Evolutionary conservation across 2,329 filamentous ascomycete genomes (phyloP).

Genomic region (Coniochaeta prunicola): DNA sequence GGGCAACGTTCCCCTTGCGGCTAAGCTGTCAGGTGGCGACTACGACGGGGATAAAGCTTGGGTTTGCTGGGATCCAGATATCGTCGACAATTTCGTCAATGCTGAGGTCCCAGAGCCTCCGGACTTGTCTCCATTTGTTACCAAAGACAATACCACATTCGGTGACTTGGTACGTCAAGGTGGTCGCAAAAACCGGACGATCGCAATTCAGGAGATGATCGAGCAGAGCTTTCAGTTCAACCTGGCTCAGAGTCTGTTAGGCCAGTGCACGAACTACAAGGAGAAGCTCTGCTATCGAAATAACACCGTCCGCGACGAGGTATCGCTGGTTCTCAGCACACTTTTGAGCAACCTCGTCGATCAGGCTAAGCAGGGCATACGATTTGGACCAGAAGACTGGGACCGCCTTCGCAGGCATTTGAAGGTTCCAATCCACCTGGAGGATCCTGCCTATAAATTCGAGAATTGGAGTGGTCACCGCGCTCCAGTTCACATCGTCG

Average conservation of each 20-base stretch:
- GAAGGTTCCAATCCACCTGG: constrained; percentile 10
- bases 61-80: constrained; percentile 63
- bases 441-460: constrained; percentile 37
- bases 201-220: constrained; percentile 39
- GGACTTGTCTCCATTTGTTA: constrained; percentile 42
- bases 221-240: constrained; percentile 49
- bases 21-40: constrained; percentile 69
- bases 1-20: constrained; percentile 56
- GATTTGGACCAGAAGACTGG: constrained; percentile 38
- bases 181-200: neutral
- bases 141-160: constrained; percentile 39
- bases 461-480: constrained; percentile 19
- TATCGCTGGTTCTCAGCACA: constrained; percentile 41
- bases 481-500: constrained; percentile 45
- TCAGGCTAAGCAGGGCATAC: constrained; percentile 45
- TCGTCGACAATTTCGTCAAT: constrained; percentile 63
- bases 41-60: constrained; percentile 77
- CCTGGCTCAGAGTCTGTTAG: constrained; percentile 49
- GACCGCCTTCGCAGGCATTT: constrained; percentile 23
- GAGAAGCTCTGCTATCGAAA: constrained; percentile 55
- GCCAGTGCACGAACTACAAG: constrained; percentile 57
- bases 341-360: constrained; percentile 50
- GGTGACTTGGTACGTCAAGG: constrained; percentile 27
- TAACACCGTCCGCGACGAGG: constrained; percentile 35
- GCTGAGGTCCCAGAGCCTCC: constrained; percentile 37